phyloP scores from a whole-genome alignment of 2,329 filamentous ascomycete genomes.

The Penicillium sclerotigenum region DNA sequence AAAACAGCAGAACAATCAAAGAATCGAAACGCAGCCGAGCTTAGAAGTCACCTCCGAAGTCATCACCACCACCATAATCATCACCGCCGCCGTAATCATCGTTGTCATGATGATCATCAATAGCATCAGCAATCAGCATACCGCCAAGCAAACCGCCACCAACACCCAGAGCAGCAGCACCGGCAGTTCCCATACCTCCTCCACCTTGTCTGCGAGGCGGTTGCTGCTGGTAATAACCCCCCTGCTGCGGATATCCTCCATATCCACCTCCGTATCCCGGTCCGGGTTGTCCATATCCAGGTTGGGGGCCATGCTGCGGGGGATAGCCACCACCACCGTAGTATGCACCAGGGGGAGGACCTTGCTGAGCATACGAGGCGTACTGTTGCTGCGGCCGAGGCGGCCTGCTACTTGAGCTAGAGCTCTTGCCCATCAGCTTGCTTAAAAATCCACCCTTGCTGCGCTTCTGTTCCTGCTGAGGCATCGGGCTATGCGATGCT shows the following conservation, averaged over 20 bases:
- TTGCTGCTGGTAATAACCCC: conserved; percentile 39
- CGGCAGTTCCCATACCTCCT: conserved; percentile 63
- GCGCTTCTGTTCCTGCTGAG: conserved; percentile 38
- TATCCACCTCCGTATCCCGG: conserved; percentile 28
- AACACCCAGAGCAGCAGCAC: conserved; percentile 72
- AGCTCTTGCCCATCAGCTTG: conserved; percentile 52
- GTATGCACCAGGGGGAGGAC: conserved; percentile 24
- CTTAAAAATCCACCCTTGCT: conserved; percentile 49
- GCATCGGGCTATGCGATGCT: conserved; percentile 25
- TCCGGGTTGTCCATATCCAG: conserved; percentile 15
- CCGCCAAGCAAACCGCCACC: conserved; percentile 81
- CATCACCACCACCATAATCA: conserved; percentile 34
- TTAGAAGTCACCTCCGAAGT: conserved; percentile 28
- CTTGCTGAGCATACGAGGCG: conserved; percentile 26
- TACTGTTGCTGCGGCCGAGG: conserved; percentile 27
- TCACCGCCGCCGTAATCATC: conserved; percentile 32
- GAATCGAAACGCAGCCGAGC: background rate
- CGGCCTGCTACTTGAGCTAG: conserved; percentile 23
- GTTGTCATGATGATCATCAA: conserved; percentile 38
- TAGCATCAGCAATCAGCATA: conserved; percentile 64
- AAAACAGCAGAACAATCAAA: background rate
- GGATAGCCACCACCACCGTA: conserved; percentile 36
- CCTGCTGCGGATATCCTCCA: conserved; percentile 36
- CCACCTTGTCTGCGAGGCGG: conserved; percentile 46
- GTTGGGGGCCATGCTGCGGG: conserved; percentile 20